Evolutionary conservation across 108 stramenopile genomes (phyloP).

Genomic region (Seminavis robusta): DNA sequence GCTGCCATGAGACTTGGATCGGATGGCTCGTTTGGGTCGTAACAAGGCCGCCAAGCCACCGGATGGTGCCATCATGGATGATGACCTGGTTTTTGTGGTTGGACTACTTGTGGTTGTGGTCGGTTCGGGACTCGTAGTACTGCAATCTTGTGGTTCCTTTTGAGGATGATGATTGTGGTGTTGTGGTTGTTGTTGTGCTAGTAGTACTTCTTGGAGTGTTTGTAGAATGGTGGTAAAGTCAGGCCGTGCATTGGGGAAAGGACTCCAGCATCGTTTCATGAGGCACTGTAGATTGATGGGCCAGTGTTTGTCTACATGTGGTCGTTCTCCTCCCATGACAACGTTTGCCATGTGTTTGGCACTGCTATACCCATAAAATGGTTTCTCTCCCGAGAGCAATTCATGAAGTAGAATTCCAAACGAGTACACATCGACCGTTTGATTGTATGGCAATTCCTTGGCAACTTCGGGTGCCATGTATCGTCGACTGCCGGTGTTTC

Average conservation of each 20-base stretch:
- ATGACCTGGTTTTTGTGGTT: too few species aligned
- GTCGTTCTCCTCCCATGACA: constrained; percentile 55
- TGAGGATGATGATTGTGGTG: too few species aligned
- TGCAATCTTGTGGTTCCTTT: too few species aligned
- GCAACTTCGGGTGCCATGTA: constrained; percentile 63
- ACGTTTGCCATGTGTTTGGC: constrained; percentile 45
- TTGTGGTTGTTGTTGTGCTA: too few species aligned
- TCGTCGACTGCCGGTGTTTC: constrained; percentile 54
- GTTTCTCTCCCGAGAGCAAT: constrained; percentile 53
- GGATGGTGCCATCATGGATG: too few species aligned
- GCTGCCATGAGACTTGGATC: too few species aligned
- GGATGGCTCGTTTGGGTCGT: too few species aligned
- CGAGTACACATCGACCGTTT: constrained; percentile 65
- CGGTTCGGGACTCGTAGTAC: too few species aligned
- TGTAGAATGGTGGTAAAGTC: constrained; percentile 36
- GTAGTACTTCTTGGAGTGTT: constrained; percentile 48
- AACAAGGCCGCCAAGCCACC: too few species aligned
- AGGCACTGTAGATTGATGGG: constrained; percentile 39
- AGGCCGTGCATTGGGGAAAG: constrained; percentile 43
- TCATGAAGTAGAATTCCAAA: constrained; percentile 73
- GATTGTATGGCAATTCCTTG: constrained; percentile 43
- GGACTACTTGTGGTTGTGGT: too few species aligned
- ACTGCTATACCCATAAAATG: constrained; percentile 47
- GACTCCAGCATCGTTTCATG: constrained; percentile 55
- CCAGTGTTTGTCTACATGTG: constrained; percentile 48